A percentile compares a stretch with the other conserved stretches of the same genome.
Conservation (phyloP, 257 asterid genomes). For the Asclepias syriaca region DNA sequence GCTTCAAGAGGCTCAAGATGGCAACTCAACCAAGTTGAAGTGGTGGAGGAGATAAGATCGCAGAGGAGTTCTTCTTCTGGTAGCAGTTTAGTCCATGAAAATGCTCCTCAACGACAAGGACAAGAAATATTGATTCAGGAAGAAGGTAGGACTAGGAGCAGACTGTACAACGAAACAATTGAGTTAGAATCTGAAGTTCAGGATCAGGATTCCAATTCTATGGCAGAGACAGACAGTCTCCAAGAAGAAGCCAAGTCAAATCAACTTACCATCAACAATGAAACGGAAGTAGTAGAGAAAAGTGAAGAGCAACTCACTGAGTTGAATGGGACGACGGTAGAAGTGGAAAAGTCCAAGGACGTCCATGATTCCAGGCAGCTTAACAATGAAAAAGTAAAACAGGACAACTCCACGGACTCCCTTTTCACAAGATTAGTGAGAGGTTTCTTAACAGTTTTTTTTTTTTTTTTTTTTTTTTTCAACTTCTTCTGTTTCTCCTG, state of each 20-base stretch:
- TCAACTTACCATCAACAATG: background rate
- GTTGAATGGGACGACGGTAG: background rate
- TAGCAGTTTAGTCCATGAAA: background rate
- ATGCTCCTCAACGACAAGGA: background rate
- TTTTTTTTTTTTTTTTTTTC: too few relatives aligned
- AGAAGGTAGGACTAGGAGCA: background rate
- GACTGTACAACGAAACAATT: background rate
- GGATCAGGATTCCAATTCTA: too few relatives aligned
- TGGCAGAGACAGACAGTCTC: background rate
- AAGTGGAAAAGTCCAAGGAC: background rate
- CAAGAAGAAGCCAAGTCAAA: background rate
- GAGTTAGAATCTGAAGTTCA: background rate
- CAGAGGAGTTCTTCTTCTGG: background rate
- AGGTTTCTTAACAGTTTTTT: background rate
- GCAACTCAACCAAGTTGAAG: too few relatives aligned
- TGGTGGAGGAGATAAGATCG: background rate
- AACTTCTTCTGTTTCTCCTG: background rate
- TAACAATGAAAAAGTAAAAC: background rate
- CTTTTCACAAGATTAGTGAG: constrained; percentile 13
- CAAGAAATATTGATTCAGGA: background rate
- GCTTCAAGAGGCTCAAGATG: too few relatives aligned
- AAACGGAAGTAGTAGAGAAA: background rate
- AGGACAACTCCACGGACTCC: background rate
- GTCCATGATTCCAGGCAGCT: background rate
- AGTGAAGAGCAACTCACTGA: background rate